phyloP scores from a whole-genome alignment of 176 grass and related monocot species.

The Bonia amplexicaulis region DNA sequence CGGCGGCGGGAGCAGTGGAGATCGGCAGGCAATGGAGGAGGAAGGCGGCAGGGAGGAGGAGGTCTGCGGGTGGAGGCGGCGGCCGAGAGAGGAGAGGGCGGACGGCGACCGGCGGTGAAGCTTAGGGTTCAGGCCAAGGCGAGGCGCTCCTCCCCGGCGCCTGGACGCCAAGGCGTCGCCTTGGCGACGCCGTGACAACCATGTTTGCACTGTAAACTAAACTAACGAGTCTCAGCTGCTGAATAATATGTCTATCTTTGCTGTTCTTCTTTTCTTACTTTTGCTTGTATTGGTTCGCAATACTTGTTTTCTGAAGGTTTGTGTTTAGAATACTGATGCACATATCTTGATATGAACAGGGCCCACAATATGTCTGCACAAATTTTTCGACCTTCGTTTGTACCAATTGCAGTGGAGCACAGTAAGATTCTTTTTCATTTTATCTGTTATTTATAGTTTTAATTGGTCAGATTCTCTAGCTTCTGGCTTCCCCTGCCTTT shows the following conservation, averaged over 20 bases:
- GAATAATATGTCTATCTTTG: not conserved
- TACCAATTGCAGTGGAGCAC: slow-evolving; percentile 96
- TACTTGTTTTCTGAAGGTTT: not conserved
- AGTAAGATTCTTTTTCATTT: slow-evolving; percentile 64
- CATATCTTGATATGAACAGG: slow-evolving; percentile 60
- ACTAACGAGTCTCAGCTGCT: not conserved
- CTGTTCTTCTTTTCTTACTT: not conserved
- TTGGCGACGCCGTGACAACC: too few relatives aligned
- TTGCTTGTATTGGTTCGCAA: not conserved
- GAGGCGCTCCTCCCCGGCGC: too few relatives aligned
- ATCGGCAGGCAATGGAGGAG: too few relatives aligned
- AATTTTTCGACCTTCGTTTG: slow-evolving; percentile 98
- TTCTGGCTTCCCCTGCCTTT: not conserved
- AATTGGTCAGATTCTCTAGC: not conserved
- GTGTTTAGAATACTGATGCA: slow-evolving; percentile 29
- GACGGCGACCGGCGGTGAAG: too few relatives aligned
- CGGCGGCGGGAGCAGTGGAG: too few relatives aligned
- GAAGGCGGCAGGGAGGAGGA: too few relatives aligned
- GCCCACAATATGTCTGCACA: slow-evolving; percentile 96
- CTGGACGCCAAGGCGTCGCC: too few relatives aligned
- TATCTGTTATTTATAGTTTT: slow-evolving; percentile 8
- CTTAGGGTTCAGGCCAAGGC: too few relatives aligned
- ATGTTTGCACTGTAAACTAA: slow-evolving; percentile 22
- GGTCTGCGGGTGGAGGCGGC: too few relatives aligned
- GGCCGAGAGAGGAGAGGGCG: too few relatives aligned